These are phyloP conservation scores for Hygrophoropsis aurantiaca DNA, from an alignment of 768 basidiomycete genomes.

Conservation along the genomic window DNA sequence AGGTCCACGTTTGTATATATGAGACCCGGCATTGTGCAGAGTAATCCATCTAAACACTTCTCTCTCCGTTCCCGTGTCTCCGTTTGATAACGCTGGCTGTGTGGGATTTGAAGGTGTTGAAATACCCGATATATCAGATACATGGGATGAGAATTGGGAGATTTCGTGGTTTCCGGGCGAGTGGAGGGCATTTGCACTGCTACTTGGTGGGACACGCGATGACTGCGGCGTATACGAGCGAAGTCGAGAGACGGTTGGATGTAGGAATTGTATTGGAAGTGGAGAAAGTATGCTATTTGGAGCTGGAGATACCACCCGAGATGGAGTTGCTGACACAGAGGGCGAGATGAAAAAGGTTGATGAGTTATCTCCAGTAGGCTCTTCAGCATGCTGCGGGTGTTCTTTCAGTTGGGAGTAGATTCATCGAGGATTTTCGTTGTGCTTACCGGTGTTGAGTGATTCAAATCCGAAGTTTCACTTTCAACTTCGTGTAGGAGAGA, in stretches of 20 bases:
- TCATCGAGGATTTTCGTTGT: too few relatives aligned
- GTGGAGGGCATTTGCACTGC: conserved; percentile 42
- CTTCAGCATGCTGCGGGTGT: conserved; percentile 33
- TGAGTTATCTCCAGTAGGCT: conserved; percentile 36
- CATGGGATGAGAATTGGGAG: conserved; percentile 61
- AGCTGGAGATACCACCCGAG: conserved; percentile 37
- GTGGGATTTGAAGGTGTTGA: conserved; percentile 56
- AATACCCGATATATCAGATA: conserved; percentile 68
- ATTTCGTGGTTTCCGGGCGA: conserved; percentile 42
- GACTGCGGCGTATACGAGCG: conserved; percentile 63
- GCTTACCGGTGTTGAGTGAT: conserved; percentile 34
- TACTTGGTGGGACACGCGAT: conserved; percentile 40
- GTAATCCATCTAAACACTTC: conserved; percentile 79
- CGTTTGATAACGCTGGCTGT: conserved; percentile 19
- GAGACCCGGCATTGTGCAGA: conserved; percentile 56
- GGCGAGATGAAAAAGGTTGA: conserved; percentile 35
- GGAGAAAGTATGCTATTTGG: conserved; percentile 29
- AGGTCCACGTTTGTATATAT: conserved; percentile 51
- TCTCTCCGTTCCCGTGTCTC: conserved; percentile 30
- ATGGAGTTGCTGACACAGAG: conserved; percentile 37
- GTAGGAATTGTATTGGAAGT: conserved; percentile 56
- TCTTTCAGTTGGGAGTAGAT: conserved; percentile 18
- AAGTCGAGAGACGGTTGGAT: conserved; percentile 77
- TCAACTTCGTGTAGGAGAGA: conserved; percentile 43
- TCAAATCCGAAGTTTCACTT: conserved; percentile 26